Percentiles rank a stretch among this genome's conserved stretches.
phyloP scores from a whole-genome alignment of 2,329 filamentous ascomycete genomes.

The Cryphonectria nitschkei region DNA sequence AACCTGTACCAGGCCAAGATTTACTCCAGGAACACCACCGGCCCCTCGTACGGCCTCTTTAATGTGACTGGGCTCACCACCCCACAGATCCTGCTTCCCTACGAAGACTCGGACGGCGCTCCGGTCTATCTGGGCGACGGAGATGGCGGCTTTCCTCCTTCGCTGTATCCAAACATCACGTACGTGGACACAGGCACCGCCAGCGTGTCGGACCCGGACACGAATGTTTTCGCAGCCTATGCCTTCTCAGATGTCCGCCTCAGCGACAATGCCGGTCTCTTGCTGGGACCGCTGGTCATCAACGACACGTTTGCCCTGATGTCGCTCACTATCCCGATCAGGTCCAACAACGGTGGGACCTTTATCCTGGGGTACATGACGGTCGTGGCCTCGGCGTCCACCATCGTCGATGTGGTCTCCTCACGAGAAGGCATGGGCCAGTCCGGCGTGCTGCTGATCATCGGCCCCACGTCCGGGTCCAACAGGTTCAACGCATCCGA shows the following conservation, averaged over 20 bases:
- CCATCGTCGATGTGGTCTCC: conserved; percentile 64
- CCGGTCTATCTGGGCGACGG: conserved; percentile 63
- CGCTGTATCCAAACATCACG: conserved; percentile 79
- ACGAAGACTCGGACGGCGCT: conserved; percentile 59
- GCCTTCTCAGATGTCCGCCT: conserved; percentile 57
- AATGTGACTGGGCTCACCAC: conserved; percentile 61
- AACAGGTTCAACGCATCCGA: conserved; percentile 62
- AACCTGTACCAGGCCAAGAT: conserved; percentile 71
- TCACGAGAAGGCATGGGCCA: conserved; percentile 71
- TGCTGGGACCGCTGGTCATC: conserved; percentile 75
- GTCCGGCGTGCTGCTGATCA: conserved; percentile 70
- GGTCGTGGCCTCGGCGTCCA: conserved; percentile 69
- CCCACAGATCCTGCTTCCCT: conserved; percentile 64
- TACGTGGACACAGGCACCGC: conserved; percentile 54
- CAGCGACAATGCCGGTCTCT: conserved; percentile 58
- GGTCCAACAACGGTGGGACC: conserved; percentile 62
- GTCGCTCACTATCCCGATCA: conserved; percentile 80
- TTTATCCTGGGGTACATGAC: conserved; percentile 85
- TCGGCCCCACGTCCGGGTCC: conserved; percentile 68
- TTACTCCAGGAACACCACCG: conserved; percentile 70
- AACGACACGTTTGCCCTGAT: conserved; percentile 76
- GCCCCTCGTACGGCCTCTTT: conserved; percentile 59
- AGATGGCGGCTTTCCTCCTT: conserved; percentile 68
- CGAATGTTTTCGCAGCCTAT: conserved; percentile 48
- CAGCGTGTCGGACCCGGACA: conserved; percentile 46